Evolutionary conservation across 2,329 filamentous ascomycete genomes (phyloP), one percentile per base, ranked within the genome.

Genomic region (Phaeosphaeria sp.): DNA sequence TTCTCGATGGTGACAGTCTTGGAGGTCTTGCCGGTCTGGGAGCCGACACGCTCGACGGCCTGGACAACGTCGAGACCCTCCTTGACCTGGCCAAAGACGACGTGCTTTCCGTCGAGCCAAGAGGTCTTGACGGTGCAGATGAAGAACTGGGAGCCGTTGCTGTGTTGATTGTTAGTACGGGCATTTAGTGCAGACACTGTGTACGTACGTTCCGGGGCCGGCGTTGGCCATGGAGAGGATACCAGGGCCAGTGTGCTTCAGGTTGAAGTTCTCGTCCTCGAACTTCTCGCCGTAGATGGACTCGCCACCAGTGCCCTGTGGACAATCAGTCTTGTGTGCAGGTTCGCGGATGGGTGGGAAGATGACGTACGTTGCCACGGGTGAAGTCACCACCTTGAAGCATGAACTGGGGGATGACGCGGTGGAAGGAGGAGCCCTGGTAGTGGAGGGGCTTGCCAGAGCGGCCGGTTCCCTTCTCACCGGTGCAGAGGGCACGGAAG

Each of bases 61-160:
- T 62, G 58, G 51, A 71, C 67, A 10, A 71, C 58, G 36, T 71
- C 67, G n/a, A 71, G 49, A 43, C 65, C 65, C 46, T 71, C 63
- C 55, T 61, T 47, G 50, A 93, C 90, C 83, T 90, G 83, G 77
- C 91, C 91, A 82, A 93, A 93, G 76, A 93, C 90, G 79, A 92
- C 90, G 84, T 94, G 91, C 79, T 90, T 89, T 75, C 86, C 87
- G 78, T 94, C 86, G 71, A 94, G 84, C 87, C 87, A 89, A 44
- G 92, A 93, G 17, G 95, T 98, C 44, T 89, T 85, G 50, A 96
- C 92, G 21, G 95, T 98, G 58, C 95, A 98, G 72, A 98, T 84
- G 85, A 98, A 98, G 86, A 98, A 98, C 77, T 98, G 94, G 56
- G 91, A 96, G 74, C 94, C 95, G 78, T 99, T 99, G 79, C 95